Evolutionary conservation across 768 basidiomycete genomes (phyloP).

Genomic region (Hortiboletus campestris): DNA sequence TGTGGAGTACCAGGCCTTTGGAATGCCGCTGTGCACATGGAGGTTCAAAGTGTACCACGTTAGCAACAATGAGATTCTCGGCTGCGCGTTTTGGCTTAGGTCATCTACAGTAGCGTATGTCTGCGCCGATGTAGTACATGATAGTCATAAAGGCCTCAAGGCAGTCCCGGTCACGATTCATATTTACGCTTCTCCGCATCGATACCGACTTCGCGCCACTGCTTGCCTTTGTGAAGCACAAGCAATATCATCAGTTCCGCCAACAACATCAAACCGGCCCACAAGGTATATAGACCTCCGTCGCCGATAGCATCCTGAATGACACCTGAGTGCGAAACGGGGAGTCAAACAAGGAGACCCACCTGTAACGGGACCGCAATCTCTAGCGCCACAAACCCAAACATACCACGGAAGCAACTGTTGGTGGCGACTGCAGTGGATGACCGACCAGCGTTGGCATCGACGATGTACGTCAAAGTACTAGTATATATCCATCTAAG

Average conservation of each 20-base stretch:
- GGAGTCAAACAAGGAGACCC: neutral
- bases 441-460: slow-evolving; percentile 80
- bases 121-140: neutral
- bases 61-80: neutral
- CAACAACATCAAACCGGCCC: slow-evolving; percentile 54
- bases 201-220: slow-evolving; percentile 58
- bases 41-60: neutral
- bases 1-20: neutral
- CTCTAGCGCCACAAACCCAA: slow-evolving; percentile 70
- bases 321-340: neutral
- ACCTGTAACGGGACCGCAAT: slow-evolving; percentile 71
- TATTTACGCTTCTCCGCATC: slow-evolving; percentile 34
- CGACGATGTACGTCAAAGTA: slow-evolving; percentile 83
- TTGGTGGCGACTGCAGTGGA: slow-evolving; percentile 77
- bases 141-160: neutral
- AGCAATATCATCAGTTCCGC: slow-evolving; percentile 56
- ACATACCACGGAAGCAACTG: slow-evolving; percentile 66
- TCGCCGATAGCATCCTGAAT: slow-evolving; percentile 69
- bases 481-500: slow-evolving; percentile 61
- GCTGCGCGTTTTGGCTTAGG: neutral
- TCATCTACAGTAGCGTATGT: too few species aligned
- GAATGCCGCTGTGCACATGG: slow-evolving; percentile 1
- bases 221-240: slow-evolving; percentile 57
- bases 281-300: slow-evolving; percentile 76
- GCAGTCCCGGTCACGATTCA: neutral